Conservation (phyloP, 345 rosid genomes). For the Jatropha curcas region DNA sequence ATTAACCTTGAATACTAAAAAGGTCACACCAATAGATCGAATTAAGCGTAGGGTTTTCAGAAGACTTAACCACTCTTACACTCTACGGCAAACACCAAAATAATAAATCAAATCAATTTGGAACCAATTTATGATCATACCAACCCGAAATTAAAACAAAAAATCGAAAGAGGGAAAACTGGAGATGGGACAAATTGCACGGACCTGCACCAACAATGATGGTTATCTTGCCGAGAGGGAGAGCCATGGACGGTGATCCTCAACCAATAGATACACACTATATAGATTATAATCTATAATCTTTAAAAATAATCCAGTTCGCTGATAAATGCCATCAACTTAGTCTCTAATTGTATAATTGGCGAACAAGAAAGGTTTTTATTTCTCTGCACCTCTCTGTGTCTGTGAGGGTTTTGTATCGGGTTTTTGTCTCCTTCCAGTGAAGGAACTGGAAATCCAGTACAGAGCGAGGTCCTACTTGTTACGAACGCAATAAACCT, state of each 20-base stretch:
- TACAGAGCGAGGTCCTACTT: background rate
- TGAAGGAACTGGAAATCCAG: background rate
- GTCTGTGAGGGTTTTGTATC: background rate
- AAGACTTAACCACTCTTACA: background rate
- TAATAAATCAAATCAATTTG: background rate
- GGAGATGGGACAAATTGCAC: background rate
- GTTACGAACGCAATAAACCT: background rate
- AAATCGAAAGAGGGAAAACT: background rate
- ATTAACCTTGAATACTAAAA: background rate
- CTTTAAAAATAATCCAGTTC: background rate
- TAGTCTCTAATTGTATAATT: too few relatives aligned
- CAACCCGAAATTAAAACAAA: background rate
- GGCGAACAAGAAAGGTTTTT: background rate
- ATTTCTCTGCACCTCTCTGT: background rate
- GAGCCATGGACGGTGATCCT: constrained; percentile 42
- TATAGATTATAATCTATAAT: background rate
- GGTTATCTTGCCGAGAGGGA: constrained; percentile 57
- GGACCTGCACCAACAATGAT: constrained; percentile 65
- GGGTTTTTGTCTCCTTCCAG: background rate
- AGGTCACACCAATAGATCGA: background rate
- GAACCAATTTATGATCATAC: background rate
- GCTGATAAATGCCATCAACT: too few relatives aligned
- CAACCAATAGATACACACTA: too few relatives aligned
- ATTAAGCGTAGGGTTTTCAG: background rate
- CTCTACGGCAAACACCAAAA: background rate